Conservation (phyloP, 352 stramenopile species). For the Phytophthora palmivora region DNA sequence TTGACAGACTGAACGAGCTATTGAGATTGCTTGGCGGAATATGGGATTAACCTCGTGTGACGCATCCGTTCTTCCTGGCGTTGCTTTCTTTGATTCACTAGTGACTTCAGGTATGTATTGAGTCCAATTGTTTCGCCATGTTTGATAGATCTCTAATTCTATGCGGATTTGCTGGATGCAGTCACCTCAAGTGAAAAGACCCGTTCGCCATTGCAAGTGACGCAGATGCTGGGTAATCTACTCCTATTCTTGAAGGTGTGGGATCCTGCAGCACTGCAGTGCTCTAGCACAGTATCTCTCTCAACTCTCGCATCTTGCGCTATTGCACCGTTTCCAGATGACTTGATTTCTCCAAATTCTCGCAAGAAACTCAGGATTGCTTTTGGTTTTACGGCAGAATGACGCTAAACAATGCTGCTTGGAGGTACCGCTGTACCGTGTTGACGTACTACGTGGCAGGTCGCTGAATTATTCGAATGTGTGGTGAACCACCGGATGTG, state of each 20-base stretch:
- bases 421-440: neutral
- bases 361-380: constrained; percentile 33
- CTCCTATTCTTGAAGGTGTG: constrained; percentile 63
- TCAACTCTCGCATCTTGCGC: constrained; percentile 42
- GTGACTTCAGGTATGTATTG: constrained; percentile 31
- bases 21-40: constrained; percentile 59
- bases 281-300: constrained; percentile 20
- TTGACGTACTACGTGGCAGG: constrained; percentile 24
- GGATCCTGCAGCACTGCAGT: constrained; percentile 47
- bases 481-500: constrained; percentile 48
- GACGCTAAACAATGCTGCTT: constrained; percentile 3
- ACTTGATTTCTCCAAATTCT: constrained; percentile 29
- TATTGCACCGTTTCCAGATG: constrained; percentile 45
- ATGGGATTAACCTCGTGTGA: constrained; percentile 46
- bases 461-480: constrained; percentile 53
- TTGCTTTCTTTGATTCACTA: constrained; percentile 59
- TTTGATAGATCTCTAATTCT: constrained; percentile 2
- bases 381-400: constrained; percentile 48
- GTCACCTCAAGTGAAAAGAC: constrained; percentile 32
- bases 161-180: constrained; percentile 12
- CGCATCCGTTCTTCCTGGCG: constrained; percentile 46
- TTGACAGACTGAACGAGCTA: constrained; percentile 48
- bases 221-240: constrained; percentile 59
- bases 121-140: neutral
- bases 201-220: constrained; percentile 44